Evolutionary conservation across 2,329 filamentous ascomycete genomes (phyloP), one percentile per base, ranked within the genome.

Genomic region (Mariannaea sp.): DNA sequence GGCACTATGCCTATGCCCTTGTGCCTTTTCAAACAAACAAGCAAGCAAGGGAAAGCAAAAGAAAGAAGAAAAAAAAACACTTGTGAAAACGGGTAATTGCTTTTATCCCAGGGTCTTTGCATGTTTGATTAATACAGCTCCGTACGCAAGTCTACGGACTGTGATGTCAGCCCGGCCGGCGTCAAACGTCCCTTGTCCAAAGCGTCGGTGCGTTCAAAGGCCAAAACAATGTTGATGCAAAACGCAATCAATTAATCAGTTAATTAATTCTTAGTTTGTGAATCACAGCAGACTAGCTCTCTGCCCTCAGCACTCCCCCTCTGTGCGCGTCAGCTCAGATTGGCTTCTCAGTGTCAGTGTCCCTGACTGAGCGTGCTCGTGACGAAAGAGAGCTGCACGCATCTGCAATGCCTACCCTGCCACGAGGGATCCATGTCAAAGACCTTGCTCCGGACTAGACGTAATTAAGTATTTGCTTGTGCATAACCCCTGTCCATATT

Each of bases 101-200:
- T 24, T 5, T 16, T 19, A 20, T 24, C 9, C 10, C 10, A 10
- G 29, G 9, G 13, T 12, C 29, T 32, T 32, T n/a, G n/a, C 10
- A 32, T 5, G 29, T 32, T 32, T 6, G 29, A 32, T 32, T 32
- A n/a, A 12, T 8, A 12, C 29, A 7, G 26, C 26, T 29, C 7
- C 26, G 26, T 29, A 29, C 26, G 26, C 26, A 29, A 29, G 26
- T 12, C 26, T 35, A 12, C 59, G 59, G 57, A 61, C 59, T 59
- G 53, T 33, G 48, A 59, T 46, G 48, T 64, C 61, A 64, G 61
- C 61, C 59, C 60, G 62, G 49, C 33, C 30, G 13, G 9, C 29
- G 9, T 42, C 43, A 42, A 56, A 24, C 26, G 36, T 49, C 58
- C 59, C 59, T 59, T 58, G 58, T 43, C 53, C 30, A 36, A 16